Evolutionary conservation across 2,329 filamentous ascomycete genomes (phyloP).

Genomic region (Hypoxylon sp.): DNA sequence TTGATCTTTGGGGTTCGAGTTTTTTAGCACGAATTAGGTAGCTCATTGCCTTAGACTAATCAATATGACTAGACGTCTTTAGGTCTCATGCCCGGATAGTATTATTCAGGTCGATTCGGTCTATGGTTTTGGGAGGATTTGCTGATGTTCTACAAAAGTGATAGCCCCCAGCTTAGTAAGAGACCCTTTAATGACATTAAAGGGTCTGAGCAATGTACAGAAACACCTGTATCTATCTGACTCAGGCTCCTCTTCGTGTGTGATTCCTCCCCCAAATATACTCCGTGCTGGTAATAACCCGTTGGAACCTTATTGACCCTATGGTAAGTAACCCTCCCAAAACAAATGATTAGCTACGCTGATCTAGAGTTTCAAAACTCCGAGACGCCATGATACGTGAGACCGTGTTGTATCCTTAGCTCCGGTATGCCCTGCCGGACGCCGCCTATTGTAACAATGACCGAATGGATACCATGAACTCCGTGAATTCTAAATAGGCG

Average conservation of each 20-base stretch:
- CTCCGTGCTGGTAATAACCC: constrained; percentile 11
- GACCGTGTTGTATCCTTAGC: constrained; percentile 23
- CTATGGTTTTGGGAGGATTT: constrained; percentile 5
- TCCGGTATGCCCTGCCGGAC: constrained; percentile 26
- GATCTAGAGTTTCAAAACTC: constrained; percentile 26
- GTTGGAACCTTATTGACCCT: constrained; percentile 3
- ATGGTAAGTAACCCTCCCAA: constrained; percentile 17
- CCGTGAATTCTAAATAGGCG: constrained; percentile 32
- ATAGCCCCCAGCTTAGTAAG: constrained; percentile 11
- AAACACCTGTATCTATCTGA: constrained; percentile 29
- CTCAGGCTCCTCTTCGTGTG: constrained; percentile 13
- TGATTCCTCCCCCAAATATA: constrained; percentile 15
- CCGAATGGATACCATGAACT: constrained; percentile 38
- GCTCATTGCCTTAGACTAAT: constrained; percentile 12
- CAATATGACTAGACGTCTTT: not conserved
- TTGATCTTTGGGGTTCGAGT: not conserved
- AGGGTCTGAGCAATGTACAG: constrained; percentile 31
- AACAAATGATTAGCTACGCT: constrained; percentile 20
- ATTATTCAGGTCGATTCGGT: constrained; percentile 6
- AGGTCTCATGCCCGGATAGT: constrained; percentile 14
- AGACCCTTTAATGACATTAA: constrained; percentile 17
- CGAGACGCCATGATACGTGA: constrained; percentile 39
- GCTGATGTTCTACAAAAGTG: constrained; percentile 8
- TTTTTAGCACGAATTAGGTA: constrained; percentile 2
- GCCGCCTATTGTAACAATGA: constrained; percentile 26